phyloP scores from a whole-genome alignment of 2,329 filamentous ascomycete species.

The Penicillium hordei region DNA sequence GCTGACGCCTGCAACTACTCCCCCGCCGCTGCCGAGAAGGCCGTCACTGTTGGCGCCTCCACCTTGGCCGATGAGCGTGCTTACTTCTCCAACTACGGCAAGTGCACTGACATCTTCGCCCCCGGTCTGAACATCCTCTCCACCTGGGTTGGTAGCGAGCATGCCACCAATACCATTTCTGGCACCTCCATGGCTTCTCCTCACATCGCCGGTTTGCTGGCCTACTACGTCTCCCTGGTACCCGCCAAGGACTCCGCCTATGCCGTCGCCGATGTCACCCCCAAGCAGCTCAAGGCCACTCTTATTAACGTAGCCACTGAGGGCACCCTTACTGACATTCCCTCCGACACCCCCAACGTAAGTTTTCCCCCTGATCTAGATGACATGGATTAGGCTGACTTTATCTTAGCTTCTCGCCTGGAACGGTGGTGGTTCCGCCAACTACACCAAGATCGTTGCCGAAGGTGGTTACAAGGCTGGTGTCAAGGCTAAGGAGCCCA shows the following conservation, averaged over 20 bases:
- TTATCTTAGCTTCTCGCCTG: constrained; percentile 73
- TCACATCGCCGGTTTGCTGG: constrained; percentile 91
- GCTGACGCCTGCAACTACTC: constrained; percentile 99
- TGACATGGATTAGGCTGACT: constrained; percentile 25
- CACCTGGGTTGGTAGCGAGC: constrained; percentile 96
- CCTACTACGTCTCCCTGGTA: constrained; percentile 97
- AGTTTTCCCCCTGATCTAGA: constrained; percentile 28
- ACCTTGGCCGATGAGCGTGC: constrained; percentile 92
- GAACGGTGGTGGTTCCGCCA: constrained; percentile 94
- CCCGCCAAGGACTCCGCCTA: constrained; percentile 87
- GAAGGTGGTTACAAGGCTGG: constrained; percentile 67
- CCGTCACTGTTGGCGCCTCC: constrained; percentile 93
- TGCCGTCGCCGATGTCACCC: constrained; percentile 83
- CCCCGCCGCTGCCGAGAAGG: constrained; percentile 84
- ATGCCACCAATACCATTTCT: constrained; percentile 97
- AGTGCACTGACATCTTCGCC: constrained; percentile 99
- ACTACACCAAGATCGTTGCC: constrained; percentile 81
- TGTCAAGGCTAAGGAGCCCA: constrained; percentile 19
- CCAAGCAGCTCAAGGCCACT: constrained; percentile 88
- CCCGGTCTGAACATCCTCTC: constrained; percentile 95
- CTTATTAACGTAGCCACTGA: constrained; percentile 80
- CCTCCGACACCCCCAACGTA: constrained; percentile 80
- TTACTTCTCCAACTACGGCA: constrained; percentile 99
- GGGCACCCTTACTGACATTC: constrained; percentile 76
- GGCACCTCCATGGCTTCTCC: constrained; percentile 99